Evolutionary conservation across 768 basidiomycete species (phyloP), one percentile per base, ranked within the genome.

Genomic region (Psilocybe cubensis): DNA sequence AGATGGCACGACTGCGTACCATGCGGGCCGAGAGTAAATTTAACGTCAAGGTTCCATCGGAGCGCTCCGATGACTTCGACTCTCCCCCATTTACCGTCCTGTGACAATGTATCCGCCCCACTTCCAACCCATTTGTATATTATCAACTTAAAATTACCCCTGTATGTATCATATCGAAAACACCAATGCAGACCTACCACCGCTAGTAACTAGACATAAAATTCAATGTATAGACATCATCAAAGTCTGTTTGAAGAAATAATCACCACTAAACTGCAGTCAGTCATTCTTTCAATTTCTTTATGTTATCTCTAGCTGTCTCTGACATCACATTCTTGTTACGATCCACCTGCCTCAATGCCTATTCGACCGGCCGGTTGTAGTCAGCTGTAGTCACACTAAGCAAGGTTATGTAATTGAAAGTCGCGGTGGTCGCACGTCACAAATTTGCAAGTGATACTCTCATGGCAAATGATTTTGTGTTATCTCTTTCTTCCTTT

Each of bases 1-100:
- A 71, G 53, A 70, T 70, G 66, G 65, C 59, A 11, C 55, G 66
- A 35, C 60, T 70, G 42, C 66, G 69, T 14, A 63, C 67, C 12
- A 61, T 69, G 61, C 61, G 60, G 23, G 49, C 47, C 2, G 57
- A 62, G 29, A 53, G 33, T 18, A 49, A 42, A 7, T 38, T 57
- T 31, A 56, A 50, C 21, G 55, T 57, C 6, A 23, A 60, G 6
- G 31, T 47, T 17, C 52, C 60, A 18, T 24, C 46, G 3, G 33
- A 54, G 20, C 55, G 56, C 43, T 47, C 59, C 9, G 20, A 49
- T 9, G 45, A 49, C 17, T 54, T 50, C 7, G 41, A 17, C 40
- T 9, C 14, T 25, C 9, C 41, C 54, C 63, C 63, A 4, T 61
- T 63, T 21, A 44, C 54, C 23, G 63, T 62, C 25, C 48, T 62